Base-by-base conservation (phyloP, 176 grass and related monocot genomes). In the Zoysia japonica region DNA sequence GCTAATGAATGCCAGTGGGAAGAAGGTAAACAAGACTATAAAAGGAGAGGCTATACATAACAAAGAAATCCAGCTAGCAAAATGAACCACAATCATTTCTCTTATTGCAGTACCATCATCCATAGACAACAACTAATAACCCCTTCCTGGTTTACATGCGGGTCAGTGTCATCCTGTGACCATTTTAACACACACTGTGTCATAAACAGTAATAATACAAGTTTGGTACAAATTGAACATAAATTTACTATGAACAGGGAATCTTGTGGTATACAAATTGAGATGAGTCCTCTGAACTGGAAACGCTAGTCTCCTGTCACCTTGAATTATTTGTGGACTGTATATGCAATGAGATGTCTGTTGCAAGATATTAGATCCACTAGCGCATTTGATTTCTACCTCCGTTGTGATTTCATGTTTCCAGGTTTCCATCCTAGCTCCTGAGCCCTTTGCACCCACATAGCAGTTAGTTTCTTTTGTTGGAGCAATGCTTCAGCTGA, bases 381-480 rank as follows among this genome's bases (percentile, higher is more conserved):
- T 1, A 16, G 19, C 43, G 65, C 45, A 38, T 16, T 55, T 70
- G 28, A 46, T 81, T 66, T 37, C 64, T 69, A 71, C 16, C 39
- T 61, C 47, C 1, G 42, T 38, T 67, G 72, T 39, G 80, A 62
- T 46, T 83, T 96, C 40, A 7, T 38, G 75, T 81, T 90, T 35
- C 45, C 61, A 0, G 90, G 75, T 62, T 86, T 95, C 96, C 96
- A 99, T 72, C 96, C 96, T 68, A 70, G 83, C 53, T 80, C 88
- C 47, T 69, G 77, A 65, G 96, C 96, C 84, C 90, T 94, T 74
- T 71, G 77, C 67, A 93, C 92, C 96, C 92, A 99, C 72, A 88
- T 47, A 36, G 88, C 82, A 56, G 90, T 99, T 68, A 89, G 62
- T 78, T 90, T 99, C 90, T 60, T 95, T 71, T 99, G 92, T 57